phyloP scores from a whole-genome alignment of 2,329 filamentous ascomycete species.

The Alternaria longipes region DNA sequence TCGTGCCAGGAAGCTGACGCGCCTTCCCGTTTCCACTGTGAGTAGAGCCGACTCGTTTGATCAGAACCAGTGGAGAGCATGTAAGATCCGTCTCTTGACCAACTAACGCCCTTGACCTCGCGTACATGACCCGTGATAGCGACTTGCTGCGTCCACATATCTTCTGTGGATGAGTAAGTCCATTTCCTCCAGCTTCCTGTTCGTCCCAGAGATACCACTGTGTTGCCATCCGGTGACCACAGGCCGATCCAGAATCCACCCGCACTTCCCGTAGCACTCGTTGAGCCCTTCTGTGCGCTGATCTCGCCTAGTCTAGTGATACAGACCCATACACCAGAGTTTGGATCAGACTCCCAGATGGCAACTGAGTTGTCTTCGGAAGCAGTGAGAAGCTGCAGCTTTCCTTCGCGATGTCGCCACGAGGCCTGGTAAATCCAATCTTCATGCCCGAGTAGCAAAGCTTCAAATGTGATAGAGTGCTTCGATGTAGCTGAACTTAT shows the following conservation, averaged over 20 bases:
- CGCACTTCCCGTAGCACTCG: conserved; percentile 92
- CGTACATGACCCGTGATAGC: conserved; percentile 86
- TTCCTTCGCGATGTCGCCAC: conserved; percentile 69
- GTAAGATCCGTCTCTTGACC: conserved; percentile 84
- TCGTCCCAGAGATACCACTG: conserved; percentile 82
- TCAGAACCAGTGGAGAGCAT: conserved; percentile 89
- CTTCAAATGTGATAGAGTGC: conserved; percentile 91
- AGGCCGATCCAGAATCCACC: conserved; percentile 97
- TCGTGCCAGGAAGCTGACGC: conserved; percentile 81
- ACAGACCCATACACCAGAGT: conserved; percentile 91
- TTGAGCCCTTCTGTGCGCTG: conserved; percentile 92
- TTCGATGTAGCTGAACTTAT: conserved; percentile 68
- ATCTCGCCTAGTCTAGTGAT: conserved; percentile 88
- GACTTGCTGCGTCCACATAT: conserved; percentile 78
- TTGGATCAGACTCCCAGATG: conserved; percentile 86
- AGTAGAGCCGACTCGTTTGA: conserved; percentile 90
- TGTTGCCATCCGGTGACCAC: conserved; percentile 81
- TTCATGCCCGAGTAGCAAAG: conserved; percentile 90
- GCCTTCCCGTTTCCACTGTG: conserved; percentile 71
- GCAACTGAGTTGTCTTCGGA: conserved; percentile 95
- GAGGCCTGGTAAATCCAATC: conserved; percentile 95
- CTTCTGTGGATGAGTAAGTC: conserved; percentile 68
- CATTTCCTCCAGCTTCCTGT: conserved; percentile 95
- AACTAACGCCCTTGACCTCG: conserved; percentile 81
- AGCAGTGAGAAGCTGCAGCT: conserved; percentile 80